These are phyloP conservation scores for Flaveria sonorensis DNA, from an alignment of 129 eudicot species.

Conservation along the genomic window DNA sequence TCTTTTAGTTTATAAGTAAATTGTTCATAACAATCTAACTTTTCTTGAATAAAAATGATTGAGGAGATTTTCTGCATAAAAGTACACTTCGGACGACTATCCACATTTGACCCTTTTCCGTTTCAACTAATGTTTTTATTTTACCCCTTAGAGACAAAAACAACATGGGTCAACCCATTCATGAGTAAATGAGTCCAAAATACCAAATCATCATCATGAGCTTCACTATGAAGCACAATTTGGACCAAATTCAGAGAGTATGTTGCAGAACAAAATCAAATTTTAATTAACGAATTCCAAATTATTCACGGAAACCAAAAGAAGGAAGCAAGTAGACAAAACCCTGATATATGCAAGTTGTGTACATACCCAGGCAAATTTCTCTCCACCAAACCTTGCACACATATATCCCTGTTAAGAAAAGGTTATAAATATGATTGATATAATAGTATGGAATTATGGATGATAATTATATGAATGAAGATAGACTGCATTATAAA, in stretches of 20 bases:
- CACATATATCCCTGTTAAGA: constrained; percentile 90
- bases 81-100: neutral
- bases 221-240: constrained; percentile 11
- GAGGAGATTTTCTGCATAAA: neutral
- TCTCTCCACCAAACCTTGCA: constrained; percentile 88
- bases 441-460: constrained; percentile 9
- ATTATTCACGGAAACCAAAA: neutral
- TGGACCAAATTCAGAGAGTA: neutral
- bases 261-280: constrained; percentile 10
- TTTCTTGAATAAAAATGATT: neutral
- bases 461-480: constrained; percentile 4
- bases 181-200: neutral
- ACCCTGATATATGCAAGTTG: neutral
- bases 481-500: constrained; percentile 12
- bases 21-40: neutral
- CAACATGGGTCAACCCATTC: neutral
- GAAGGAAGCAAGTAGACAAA: neutral
- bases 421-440: constrained; percentile 1
- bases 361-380: constrained; percentile 83
- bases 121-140: neutral
- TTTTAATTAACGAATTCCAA: neutral
- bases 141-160: neutral
- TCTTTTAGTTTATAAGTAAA: neutral
- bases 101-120: neutral
- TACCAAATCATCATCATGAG: constrained; percentile 1